A percentile compares a stretch with the other conserved stretches of the same genome.
These are phyloP conservation scores for Flaveria sonorensis DNA, from an alignment of 129 eudicot genomes.

Conservation along the genomic window DNA sequence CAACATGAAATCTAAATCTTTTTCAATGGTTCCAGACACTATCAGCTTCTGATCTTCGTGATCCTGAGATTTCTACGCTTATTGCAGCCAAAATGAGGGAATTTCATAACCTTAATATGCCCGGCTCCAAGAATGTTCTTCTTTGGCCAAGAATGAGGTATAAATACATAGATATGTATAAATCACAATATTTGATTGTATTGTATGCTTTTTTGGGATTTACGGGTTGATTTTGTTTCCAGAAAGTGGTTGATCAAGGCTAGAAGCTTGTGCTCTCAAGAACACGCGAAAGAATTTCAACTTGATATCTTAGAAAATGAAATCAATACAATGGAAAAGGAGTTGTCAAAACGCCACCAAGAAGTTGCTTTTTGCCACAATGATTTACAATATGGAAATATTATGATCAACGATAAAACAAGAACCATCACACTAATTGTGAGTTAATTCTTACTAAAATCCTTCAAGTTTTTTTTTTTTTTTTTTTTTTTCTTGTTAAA, in stretches of 20 bases:
- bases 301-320: conserved; percentile 63
- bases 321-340: conserved; percentile 52
- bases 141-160: conserved; percentile 86
- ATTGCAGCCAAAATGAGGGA: conserved; percentile 88
- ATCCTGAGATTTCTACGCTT: conserved; percentile 68
- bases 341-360: conserved; percentile 41
- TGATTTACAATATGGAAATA: conserved; percentile 89
- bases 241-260: conserved; percentile 83
- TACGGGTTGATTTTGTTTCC: conserved; percentile 1
- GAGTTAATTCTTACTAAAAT: conserved; percentile 26
- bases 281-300: conserved; percentile 51
- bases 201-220: background rate
- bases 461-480: background rate
- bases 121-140: conserved; percentile 56
- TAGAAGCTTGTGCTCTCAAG: conserved; percentile 47
- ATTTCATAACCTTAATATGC: conserved; percentile 75
- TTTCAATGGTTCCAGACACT: conserved; percentile 65
- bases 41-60: conserved; percentile 77
- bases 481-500: background rate
- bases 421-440: conserved; percentile 70
- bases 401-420: conserved; percentile 74
- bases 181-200: background rate
- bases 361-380: conserved; percentile 89
- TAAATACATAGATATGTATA: background rate
- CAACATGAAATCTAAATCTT: conserved; percentile 8